Evolutionary conservation across 345 rosid species (phyloP), one percentile per base, ranked within the genome.

Genomic region (Aurinia saxatilis): DNA sequence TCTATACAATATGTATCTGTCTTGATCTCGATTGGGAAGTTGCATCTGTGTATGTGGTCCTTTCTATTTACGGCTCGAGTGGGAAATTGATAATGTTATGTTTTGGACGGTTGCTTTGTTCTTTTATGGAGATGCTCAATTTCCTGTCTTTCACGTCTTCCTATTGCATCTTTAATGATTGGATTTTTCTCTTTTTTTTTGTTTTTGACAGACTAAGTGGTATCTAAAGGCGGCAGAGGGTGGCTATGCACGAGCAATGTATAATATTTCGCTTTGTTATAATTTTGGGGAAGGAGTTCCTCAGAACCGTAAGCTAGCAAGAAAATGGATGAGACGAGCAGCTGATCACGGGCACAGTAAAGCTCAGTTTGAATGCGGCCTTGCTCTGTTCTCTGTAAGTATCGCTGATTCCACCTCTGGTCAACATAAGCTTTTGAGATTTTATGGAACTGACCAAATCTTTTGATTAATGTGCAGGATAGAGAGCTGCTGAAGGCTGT

Each of bases 291-390:
- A 93, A 80, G 97, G 99, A 21, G 73, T 93, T 49, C 55, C 80
- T 0, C 83, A 63, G 57, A 84, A 63, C 75, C 84, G 51, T 27
- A 75, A 71, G 27, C 76, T 70, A 59, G 88, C 89, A 30, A 81
- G 78, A 52, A 90, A 80, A 75, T 93, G 97, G 99, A 90, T 93
- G 99, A 87, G 83, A 74, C 77, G 82, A 27, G 99, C 97, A 57
- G 99, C 97, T 30, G 96, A 87, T 78, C 79, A 63, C 6, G 95
- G 91, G 53, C 97, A 90, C 53, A 71, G 87, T 66, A 90, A 81
- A 80, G 97, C 97, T 57, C 96, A 93, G 50, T 84, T 76, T 46
- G 97, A 93, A 67, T 90, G 84, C 30, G 99, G 99, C 17, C 96
- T 87, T 72, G 58, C 81, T 34, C 79, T 93, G 5, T 90, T 90